Conservation (phyloP, 345 rosid genomes). For the Aquilaria yunnanensis region DNA sequence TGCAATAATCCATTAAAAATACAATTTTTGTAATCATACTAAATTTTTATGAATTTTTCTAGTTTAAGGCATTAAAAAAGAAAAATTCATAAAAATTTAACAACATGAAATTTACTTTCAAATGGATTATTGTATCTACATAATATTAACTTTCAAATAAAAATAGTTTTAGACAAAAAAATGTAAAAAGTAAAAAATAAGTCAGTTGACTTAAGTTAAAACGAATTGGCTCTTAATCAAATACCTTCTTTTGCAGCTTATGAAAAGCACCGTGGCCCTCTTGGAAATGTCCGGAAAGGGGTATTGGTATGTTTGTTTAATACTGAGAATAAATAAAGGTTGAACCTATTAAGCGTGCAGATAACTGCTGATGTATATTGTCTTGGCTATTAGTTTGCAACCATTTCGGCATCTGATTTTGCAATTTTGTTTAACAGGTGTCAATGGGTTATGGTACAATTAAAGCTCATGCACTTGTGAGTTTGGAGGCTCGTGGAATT, state of each 20-base stretch:
- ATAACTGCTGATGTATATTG: not conserved
- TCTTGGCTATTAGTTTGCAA: no score
- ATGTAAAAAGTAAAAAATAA: no score
- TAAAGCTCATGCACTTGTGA: conserved; percentile 83
- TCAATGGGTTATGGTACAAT: conserved; percentile 89
- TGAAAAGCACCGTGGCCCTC: conserved; percentile 77
- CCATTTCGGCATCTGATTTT: not conserved
- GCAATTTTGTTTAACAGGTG: conserved; percentile 42
- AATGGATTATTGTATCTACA: no score
- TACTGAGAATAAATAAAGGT: not conserved
- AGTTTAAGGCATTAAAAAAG: no score
- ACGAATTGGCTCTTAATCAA: not conserved
- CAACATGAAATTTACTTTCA: no score
- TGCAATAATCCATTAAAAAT: no score
- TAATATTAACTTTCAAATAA: no score
- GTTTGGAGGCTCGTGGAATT: conserved; percentile 93
- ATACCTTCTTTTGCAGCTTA: conserved; percentile 44
- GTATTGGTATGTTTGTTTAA: conserved; percentile 61
- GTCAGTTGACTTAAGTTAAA: no score
- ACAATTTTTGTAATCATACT: no score
- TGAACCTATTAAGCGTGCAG: not conserved
- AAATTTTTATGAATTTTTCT: no score
- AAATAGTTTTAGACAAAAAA: no score
- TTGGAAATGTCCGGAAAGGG: conserved; percentile 98
- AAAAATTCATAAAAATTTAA: no score